These are phyloP conservation scores for Phytophthora boehmeriae DNA, from an alignment of 352 stramenopile genomes.

Conservation along the genomic window DNA sequence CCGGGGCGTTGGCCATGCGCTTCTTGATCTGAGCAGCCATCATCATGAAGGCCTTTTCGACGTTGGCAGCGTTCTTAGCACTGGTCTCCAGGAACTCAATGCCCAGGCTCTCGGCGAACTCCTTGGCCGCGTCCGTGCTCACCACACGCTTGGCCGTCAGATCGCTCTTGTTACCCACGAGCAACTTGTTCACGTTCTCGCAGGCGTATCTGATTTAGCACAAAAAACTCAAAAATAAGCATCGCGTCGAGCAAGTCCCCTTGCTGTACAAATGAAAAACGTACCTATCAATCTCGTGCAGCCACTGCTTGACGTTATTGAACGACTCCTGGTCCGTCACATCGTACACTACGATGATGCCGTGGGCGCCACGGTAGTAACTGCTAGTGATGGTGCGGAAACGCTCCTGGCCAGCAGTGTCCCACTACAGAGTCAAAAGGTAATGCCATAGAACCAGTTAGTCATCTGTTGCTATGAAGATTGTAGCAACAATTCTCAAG, in stretches of 20 bases:
- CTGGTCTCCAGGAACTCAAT: constrained; percentile 91
- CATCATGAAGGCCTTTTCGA: constrained; percentile 93
- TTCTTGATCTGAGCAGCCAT: constrained; percentile 94
- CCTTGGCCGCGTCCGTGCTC: constrained; percentile 92
- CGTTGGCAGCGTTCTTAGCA: constrained; percentile 90
- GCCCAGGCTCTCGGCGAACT: constrained; percentile 87
- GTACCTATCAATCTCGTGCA: constrained; percentile 92
- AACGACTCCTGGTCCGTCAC: constrained; percentile 98
- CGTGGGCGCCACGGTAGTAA: constrained; percentile 99
- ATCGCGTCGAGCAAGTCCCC: too few species aligned
- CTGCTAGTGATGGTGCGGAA: constrained; percentile 99
- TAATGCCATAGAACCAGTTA: constrained; percentile 10
- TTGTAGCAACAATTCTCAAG: not conserved
- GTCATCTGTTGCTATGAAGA: not conserved
- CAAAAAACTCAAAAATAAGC: constrained; percentile 2
- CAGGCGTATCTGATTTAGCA: constrained; percentile 90
- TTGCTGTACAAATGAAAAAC: not conserved
- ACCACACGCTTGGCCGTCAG: constrained; percentile 94
- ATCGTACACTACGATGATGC: constrained; percentile 99
- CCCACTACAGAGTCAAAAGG: constrained; percentile 83
- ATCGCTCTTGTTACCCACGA: constrained; percentile 99
- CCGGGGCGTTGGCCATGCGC: constrained; percentile 87
- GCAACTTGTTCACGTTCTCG: constrained; percentile 96
- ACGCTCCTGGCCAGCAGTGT: constrained; percentile 99
- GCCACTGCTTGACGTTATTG: constrained; percentile 98